These are phyloP conservation scores for Iberis pinnata DNA, from an alignment of 345 rosid genomes.

Conservation along the genomic window DNA sequence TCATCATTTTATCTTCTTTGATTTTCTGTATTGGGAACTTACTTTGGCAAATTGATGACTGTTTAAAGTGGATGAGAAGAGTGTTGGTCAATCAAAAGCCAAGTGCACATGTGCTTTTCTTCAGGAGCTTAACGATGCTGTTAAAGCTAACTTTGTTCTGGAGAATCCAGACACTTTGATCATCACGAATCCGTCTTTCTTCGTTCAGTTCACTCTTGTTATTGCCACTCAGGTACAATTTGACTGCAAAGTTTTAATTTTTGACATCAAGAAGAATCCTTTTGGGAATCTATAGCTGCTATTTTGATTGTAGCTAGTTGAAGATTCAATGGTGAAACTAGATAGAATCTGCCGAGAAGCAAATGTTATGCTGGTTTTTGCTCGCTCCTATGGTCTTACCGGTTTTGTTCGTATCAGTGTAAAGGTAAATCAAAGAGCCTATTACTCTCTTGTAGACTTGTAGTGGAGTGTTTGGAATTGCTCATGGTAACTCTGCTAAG, in stretches of 20 bases:
- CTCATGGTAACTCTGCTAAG: slow-evolving; percentile 11
- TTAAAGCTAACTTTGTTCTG: slow-evolving; percentile 69
- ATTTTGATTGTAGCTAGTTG: slow-evolving; percentile 57
- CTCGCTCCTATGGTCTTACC: slow-evolving; percentile 92
- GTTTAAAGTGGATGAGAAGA: slow-evolving; percentile 62
- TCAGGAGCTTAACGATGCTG: slow-evolving; percentile 90
- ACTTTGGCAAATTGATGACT: too few relatives aligned
- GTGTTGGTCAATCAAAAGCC: slow-evolving; percentile 76
- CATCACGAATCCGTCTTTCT: slow-evolving; percentile 57
- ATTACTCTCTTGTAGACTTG: slow-evolving; percentile 7
- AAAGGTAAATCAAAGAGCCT: slow-evolving; percentile 56
- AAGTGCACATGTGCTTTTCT: slow-evolving; percentile 80
- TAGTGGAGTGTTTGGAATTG: not conserved
- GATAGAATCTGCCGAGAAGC: slow-evolving; percentile 80
- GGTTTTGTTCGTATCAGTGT: slow-evolving; percentile 81
- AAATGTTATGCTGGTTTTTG: slow-evolving; percentile 78
- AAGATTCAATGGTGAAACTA: slow-evolving; percentile 72
- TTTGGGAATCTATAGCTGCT: too few relatives aligned
- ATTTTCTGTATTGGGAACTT: too few relatives aligned
- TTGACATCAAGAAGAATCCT: not conserved
- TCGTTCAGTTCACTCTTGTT: slow-evolving; percentile 77
- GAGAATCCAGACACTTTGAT: slow-evolving; percentile 67
- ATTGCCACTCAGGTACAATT: slow-evolving; percentile 77
- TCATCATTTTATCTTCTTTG: too few relatives aligned
- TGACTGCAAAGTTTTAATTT: slow-evolving; percentile 1